Percentiles rank a stretch among this genome's conserved stretches.
phyloP scores from a whole-genome alignment of 1,284 basidiomycete genomes.

The Sphagnurus paluster region DNA sequence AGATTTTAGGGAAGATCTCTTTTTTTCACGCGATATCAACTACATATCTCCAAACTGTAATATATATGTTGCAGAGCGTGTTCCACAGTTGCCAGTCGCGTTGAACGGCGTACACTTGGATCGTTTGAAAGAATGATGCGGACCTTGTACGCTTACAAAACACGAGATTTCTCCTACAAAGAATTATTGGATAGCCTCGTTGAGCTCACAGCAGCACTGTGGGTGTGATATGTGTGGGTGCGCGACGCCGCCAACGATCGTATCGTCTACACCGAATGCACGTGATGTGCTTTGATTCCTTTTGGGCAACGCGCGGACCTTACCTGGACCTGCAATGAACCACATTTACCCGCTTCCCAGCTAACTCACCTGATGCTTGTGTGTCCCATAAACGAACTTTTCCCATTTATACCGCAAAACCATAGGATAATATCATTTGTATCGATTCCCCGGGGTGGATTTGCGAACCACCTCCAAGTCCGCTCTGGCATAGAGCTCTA shows the following conservation, averaged over 20 bases:
- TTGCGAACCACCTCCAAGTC: not conserved
- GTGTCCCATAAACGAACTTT: slow-evolving; percentile 7
- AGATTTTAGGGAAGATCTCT: not conserved
- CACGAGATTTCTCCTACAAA: not conserved
- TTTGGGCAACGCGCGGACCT: too few relatives aligned
- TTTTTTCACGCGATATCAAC: not conserved
- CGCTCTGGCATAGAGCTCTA: not conserved
- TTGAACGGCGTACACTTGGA: not conserved
- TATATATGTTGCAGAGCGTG: not conserved
- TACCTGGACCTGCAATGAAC: slow-evolving; percentile 5
- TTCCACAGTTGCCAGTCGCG: too few relatives aligned
- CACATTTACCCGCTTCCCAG: not conserved
- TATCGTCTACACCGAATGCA: too few relatives aligned
- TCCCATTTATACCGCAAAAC: slow-evolving; percentile 1
- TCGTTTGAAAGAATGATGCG: not conserved
- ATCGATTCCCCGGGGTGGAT: not conserved
- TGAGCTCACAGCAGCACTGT: not conserved
- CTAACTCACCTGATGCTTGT: slow-evolving; percentile 13
- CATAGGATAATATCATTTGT: slow-evolving; percentile 6
- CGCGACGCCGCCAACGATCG: not conserved
- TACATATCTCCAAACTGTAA: too few relatives aligned
- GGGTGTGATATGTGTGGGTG: slow-evolving; percentile 1
- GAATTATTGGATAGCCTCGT: not conserved
- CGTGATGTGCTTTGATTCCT: slow-evolving; percentile 4
- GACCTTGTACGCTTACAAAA: not conserved